Base-by-base conservation (phyloP, 2,329 filamentous ascomycete species). In the Tolypocladium sp. region DNA sequence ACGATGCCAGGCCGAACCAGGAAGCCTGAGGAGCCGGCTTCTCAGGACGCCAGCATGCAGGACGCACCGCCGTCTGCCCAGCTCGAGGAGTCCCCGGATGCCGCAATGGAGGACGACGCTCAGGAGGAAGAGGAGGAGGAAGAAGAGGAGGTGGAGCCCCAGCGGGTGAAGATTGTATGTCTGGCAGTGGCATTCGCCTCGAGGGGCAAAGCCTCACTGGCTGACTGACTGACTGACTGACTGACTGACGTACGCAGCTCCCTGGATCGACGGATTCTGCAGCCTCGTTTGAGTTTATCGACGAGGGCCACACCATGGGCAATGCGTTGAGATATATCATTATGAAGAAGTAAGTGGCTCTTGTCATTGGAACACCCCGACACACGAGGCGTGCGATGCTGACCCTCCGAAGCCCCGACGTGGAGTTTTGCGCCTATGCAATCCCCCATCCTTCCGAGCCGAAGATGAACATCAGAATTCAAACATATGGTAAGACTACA, bases 371-470 rank as follows among this genome's bases (percentile, higher is more conserved):
- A 51, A 2, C 17, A 25, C 4, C 15, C 12, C 22, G 4, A 17
- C n/a, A 17, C n/a, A 2, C 13, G 8, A 10, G n/a, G 37, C 15
- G 42, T 13, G 2, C 33, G 9, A 37, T 56, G 53, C 56, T 68
- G 54, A 61, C 64, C n/a, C 55, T 30, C 49, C 57, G 57, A 64
- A 97, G 93, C 73, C 93, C 94, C 37, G 86, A 94, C 63, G 94
- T 99, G 61, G 94, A 99, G 73, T 97, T 99, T 76, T 97, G 94
- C 75, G 94, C 93, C 62, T 99, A 99, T 75, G 91, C 93, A 9
- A 97, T 99, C 62, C 94, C 94, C 37, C 94, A 99, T 76, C 94
- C 94, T 56, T 96, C 92, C 44, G 94, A 99, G 75, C 79, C 87
- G 46, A 94, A 96, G 77, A 96, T 99, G 93, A 96, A 97, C 70